Evolutionary conservation across 1,284 basidiomycete genomes (phyloP).

Genomic region (Inonotus obliquus): DNA sequence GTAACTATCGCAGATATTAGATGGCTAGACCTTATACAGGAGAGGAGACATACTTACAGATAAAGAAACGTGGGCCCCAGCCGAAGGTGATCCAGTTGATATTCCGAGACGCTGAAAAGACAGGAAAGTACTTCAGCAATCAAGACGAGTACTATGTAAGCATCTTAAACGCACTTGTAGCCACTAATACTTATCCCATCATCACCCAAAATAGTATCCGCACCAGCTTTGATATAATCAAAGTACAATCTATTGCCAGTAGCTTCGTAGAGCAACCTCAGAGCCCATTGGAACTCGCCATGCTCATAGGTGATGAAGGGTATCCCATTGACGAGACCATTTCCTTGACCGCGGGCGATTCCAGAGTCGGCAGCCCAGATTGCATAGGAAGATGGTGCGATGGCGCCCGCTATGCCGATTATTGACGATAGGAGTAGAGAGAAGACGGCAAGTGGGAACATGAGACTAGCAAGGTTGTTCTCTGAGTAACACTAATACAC

Average conservation of each 20-base stretch:
- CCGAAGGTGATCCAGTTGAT: conserved; percentile 18
- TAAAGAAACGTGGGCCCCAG: conserved; percentile 13
- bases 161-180: conserved; percentile 29
- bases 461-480: not conserved
- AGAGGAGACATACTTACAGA: not conserved
- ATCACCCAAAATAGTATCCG: conserved; percentile 34
- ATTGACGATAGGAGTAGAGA: not conserved
- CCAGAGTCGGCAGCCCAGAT: conserved; percentile 42
- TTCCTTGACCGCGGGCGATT: conserved; percentile 39
- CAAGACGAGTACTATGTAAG: conserved; percentile 27
- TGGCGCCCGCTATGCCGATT: not conserved
- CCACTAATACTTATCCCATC: conserved; percentile 36
- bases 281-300: conserved; percentile 39
- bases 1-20: conserved; percentile 26
- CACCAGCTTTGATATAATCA: conserved; percentile 36
- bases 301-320: conserved; percentile 40
- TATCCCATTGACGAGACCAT: conserved; percentile 33
- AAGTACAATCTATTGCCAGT: conserved; percentile 39
- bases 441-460: not conserved
- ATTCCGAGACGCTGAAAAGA: conserved; percentile 5
- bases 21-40: not conserved
- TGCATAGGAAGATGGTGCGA: conserved; percentile 35
- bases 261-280: conserved; percentile 34
- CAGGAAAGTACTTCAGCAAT: not conserved
- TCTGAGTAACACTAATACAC: not conserved